Conservation (phyloP, 2,329 filamentous ascomycete species). For the Coniella vitis region DNA sequence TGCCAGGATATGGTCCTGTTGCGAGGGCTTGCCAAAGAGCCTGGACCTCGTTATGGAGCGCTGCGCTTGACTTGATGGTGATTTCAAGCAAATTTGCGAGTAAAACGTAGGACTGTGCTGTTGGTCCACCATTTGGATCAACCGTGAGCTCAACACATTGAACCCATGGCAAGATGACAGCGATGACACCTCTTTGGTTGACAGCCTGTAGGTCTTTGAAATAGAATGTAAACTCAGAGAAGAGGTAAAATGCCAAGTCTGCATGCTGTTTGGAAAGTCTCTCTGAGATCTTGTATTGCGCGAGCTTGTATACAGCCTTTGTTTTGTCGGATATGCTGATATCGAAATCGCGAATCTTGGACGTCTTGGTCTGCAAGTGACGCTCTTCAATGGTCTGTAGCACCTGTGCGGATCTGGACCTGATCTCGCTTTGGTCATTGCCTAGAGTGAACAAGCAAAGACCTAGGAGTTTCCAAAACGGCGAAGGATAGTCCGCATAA, state of each 20-base stretch:
- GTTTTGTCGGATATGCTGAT: constrained; percentile 99
- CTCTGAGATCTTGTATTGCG: constrained; percentile 94
- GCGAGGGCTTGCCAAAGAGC: constrained; percentile 95
- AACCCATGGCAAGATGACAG: constrained; percentile 92
- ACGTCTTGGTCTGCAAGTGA: constrained; percentile 64
- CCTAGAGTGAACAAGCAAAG: constrained; percentile 88
- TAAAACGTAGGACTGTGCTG: constrained; percentile 86
- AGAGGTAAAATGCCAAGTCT: constrained; percentile 85
- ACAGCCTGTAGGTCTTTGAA: constrained; percentile 81
- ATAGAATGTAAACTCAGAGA: constrained; percentile 90
- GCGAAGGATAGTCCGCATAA: constrained; percentile 71
- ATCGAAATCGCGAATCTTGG: constrained; percentile 92
- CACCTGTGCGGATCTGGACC: constrained; percentile 79
- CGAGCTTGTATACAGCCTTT: constrained; percentile 93
- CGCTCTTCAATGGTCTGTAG: constrained; percentile 76
- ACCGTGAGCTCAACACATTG: constrained; percentile 89
- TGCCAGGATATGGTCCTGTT: constrained; percentile 85
- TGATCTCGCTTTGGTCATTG: constrained; percentile 81
- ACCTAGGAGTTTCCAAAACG: constrained; percentile 86
- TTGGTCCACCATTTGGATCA: constrained; percentile 86
- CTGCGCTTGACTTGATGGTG: constrained; percentile 83
- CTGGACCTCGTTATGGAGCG: constrained; percentile 92
- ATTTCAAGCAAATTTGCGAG: constrained; percentile 93
- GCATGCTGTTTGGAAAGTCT: constrained; percentile 81
- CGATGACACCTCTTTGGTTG: constrained; percentile 88